These are phyloP conservation scores for Jacaranda mimosifolia DNA, from an alignment of 257 asterid genomes.

Conservation along the genomic window DNA sequence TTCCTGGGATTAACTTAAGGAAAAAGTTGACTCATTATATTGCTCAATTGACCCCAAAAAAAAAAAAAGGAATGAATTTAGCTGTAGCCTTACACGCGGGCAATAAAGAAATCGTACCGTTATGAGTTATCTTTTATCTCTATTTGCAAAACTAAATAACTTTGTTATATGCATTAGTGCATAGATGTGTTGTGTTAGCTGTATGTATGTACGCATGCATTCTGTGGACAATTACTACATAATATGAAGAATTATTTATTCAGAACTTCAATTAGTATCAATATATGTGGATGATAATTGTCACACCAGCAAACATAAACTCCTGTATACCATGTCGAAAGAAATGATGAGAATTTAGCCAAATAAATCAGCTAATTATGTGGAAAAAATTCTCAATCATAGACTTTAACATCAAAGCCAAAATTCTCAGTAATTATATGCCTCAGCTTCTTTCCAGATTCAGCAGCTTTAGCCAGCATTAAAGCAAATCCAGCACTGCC, in stretches of 20 bases:
- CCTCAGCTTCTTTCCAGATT: slow-evolving; percentile 69
- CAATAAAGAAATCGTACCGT: no score
- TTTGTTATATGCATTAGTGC: no score
- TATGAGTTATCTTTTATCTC: no score
- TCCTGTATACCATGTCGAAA: background rate
- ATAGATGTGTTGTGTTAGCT: no score
- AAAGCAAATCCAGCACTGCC: slow-evolving; percentile 99
- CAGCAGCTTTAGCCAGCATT: slow-evolving; percentile 69
- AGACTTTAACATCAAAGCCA: slow-evolving; percentile 66
- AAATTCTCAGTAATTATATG: slow-evolving; percentile 50
- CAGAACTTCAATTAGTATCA: background rate
- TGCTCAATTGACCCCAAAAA: no score
- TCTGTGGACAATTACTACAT: no score
- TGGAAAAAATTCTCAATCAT: slow-evolving; percentile 72
- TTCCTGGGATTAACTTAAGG: no score
- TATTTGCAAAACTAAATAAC: no score
- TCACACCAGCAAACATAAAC: background rate
- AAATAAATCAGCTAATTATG: slow-evolving; percentile 38
- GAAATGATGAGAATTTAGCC: background rate
- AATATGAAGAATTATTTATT: background rate
- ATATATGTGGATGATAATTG: background rate
- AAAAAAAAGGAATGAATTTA: no score
- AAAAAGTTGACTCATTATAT: no score
- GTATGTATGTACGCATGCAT: no score
- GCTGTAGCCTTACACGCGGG: no score